These are phyloP conservation scores for Pleurotus salmoneostramineus DNA, from an alignment of 768 basidiomycete species.

Conservation along the genomic window DNA sequence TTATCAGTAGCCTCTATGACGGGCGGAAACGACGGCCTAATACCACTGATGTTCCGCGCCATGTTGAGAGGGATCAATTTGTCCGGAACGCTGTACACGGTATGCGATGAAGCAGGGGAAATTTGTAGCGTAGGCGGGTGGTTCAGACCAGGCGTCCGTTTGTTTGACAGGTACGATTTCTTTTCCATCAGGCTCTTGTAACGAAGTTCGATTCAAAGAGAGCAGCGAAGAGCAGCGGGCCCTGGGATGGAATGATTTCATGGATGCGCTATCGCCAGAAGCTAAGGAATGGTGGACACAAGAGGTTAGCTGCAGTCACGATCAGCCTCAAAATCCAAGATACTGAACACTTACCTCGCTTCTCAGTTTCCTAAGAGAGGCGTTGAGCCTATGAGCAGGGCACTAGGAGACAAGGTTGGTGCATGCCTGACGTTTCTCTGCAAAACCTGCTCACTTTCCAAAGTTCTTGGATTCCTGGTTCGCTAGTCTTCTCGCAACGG, in stretches of 20 bases:
- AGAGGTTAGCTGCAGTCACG: background rate
- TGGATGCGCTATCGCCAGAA: background rate
- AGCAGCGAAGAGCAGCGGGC: background rate
- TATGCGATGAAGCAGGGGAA: background rate
- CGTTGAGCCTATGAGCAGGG: background rate
- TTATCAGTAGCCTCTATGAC: background rate
- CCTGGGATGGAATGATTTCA: background rate
- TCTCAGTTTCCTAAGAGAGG: background rate
- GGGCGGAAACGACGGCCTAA: background rate
- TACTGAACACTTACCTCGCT: background rate
- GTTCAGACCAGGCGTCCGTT: background rate
- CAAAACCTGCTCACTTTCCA: too few relatives aligned
- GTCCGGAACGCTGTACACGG: background rate
- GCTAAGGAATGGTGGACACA: background rate
- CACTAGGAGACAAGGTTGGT: background rate
- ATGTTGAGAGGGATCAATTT: background rate
- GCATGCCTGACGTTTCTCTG: background rate
- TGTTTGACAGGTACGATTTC: background rate
- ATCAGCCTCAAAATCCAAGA: background rate
- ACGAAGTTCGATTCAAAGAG: background rate
- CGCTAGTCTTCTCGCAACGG: conserved; percentile 4
- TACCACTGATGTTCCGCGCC: background rate
- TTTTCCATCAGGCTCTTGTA: background rate
- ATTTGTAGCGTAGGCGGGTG: background rate
- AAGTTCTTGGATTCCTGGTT: conserved; percentile 3